These are phyloP conservation scores for Raphanus hybrid DNA, from an alignment of 441 rosid genomes.

Conservation along the genomic window DNA sequence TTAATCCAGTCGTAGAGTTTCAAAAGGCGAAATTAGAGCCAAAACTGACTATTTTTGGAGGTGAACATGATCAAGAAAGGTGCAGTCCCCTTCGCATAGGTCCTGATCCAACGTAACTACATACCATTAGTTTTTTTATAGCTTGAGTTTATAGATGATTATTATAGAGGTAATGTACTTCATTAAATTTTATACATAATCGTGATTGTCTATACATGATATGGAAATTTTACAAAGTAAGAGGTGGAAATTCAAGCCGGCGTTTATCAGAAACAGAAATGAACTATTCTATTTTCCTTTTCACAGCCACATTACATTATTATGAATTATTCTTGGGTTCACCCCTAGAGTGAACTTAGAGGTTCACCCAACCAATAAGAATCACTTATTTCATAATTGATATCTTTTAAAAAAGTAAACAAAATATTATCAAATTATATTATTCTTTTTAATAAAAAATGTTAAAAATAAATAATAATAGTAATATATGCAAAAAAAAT, in stretches of 20 bases:
- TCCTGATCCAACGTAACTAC: background rate
- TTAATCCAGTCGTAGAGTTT: slow-evolving; percentile 4
- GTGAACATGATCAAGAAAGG: background rate
- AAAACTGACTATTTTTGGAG: no score
- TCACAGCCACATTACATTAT: background rate
- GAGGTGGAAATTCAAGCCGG: background rate
- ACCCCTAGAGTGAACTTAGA: no score
- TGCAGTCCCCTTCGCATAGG: background rate
- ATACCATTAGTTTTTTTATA: background rate
- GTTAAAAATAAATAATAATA: no score
- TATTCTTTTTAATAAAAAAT: no score
- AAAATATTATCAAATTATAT: no score
- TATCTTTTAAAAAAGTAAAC: no score
- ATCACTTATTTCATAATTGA: no score
- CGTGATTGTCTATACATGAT: background rate
- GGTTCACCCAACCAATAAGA: no score
- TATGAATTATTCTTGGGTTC: no score
- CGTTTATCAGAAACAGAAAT: background rate
- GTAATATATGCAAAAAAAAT: no score
- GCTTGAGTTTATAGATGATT: background rate
- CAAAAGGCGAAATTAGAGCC: background rate
- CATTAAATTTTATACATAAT: background rate
- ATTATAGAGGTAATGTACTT: slow-evolving; percentile 5
- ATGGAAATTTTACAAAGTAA: no score
- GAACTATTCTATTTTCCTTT: background rate